Evolutionary conservation across 2,329 filamentous ascomycete species (phyloP).

Genomic region (Rutstroemia sp.): DNA sequence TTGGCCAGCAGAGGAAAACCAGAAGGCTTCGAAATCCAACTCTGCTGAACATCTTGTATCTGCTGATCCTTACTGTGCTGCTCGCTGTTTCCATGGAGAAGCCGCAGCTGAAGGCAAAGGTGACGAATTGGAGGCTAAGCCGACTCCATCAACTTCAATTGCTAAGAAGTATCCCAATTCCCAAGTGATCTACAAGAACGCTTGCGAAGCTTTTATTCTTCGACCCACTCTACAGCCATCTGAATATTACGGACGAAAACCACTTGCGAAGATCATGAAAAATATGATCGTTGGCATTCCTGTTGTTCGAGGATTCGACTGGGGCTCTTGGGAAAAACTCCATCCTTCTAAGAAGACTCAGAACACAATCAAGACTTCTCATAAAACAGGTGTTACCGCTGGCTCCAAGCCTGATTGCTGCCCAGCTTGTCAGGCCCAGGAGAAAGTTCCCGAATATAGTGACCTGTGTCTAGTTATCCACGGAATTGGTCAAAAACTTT

Average conservation of each 20-base stretch:
- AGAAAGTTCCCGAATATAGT: constrained; percentile 62
- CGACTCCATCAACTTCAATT: constrained; percentile 12
- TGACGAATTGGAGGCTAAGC: constrained; percentile 17
- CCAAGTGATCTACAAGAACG: constrained; percentile 81
- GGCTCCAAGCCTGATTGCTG: constrained; percentile 32
- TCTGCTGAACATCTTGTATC: constrained; percentile 14
- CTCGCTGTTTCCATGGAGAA: constrained; percentile 52
- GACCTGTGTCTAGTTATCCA: constrained; percentile 89
- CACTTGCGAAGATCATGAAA: constrained; percentile 72
- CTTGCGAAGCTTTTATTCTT: constrained; percentile 70
- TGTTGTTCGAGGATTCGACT: constrained; percentile 85
- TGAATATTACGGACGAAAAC: constrained; percentile 72
- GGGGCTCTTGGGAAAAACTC: constrained; percentile 65
- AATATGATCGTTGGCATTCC: constrained; percentile 75
- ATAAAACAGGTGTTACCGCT: constrained; percentile 14
- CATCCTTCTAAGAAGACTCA: constrained; percentile 38
- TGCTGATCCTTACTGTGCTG: constrained; percentile 51
- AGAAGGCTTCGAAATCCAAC: constrained; percentile 27
- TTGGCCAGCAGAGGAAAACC: constrained; percentile 58
- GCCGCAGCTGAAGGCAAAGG: constrained; percentile 48
- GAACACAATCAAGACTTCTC: constrained; percentile 27
- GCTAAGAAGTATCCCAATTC: constrained; percentile 61
- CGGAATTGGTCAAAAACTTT: constrained; percentile 93
- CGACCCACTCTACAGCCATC: constrained; percentile 83
- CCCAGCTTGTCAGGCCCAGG: constrained; percentile 55